Conservation (phyloP, 331 rosid species). For the Malus hybrid region DNA sequence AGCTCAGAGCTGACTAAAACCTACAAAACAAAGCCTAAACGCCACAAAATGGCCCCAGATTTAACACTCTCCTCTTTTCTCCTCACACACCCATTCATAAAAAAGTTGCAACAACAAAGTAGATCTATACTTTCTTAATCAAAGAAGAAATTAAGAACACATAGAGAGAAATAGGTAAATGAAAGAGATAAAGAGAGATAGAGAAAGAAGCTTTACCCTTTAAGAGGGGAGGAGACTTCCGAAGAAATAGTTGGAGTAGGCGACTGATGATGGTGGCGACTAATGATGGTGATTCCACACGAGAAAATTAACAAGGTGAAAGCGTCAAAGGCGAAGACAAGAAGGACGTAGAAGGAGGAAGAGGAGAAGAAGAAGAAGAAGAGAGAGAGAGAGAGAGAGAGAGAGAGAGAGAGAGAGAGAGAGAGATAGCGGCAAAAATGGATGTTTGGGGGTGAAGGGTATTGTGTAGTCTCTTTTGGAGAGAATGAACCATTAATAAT, state of each 20-base stretch:
- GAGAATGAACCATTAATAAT: too few species aligned
- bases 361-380: too few species aligned
- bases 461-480: too few species aligned
- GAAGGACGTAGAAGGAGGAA: not conserved
- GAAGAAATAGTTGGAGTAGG: too few species aligned
- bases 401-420: not conserved
- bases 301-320: not conserved
- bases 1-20: not conserved
- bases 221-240: too few species aligned
- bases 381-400: not conserved
- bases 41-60: slow-evolving; percentile 43
- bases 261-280: too few species aligned
- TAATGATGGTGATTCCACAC: slow-evolving; percentile 15
- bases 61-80: slow-evolving; percentile 20
- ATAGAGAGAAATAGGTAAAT: not conserved
- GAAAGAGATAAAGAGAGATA: not conserved
- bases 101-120: not conserved
- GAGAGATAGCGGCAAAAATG: too few species aligned
- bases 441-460: too few species aligned
- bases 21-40: slow-evolving; percentile 14
- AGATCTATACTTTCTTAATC: not conserved
- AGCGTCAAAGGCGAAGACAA: not conserved
- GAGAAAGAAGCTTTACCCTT: slow-evolving; percentile 35
- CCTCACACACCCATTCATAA: not conserved
- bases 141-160: not conserved